These are phyloP conservation scores for Celoporthe dispersa DNA, from an alignment of 2,329 filamentous ascomycete genomes.

Conservation along the genomic window DNA sequence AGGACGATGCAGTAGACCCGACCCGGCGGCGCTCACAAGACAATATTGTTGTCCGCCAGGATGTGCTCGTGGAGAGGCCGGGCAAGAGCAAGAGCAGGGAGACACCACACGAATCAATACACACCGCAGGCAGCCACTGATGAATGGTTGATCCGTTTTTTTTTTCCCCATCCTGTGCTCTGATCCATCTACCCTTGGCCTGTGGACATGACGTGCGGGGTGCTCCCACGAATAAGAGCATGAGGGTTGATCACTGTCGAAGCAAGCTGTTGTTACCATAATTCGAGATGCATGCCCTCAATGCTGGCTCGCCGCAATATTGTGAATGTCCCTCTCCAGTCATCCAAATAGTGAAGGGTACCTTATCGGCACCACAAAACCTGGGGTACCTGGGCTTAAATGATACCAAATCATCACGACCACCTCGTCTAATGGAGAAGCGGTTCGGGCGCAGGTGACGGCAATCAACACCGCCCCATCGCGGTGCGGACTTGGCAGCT, in stretches of 20 bases:
- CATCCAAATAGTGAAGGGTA: not conserved
- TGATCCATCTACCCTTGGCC: not conserved
- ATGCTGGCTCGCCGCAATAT: not conserved
- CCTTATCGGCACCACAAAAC: not conserved
- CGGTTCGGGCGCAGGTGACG: no score
- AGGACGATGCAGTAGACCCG: not conserved
- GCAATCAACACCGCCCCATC: no score
- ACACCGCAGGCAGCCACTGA: not conserved
- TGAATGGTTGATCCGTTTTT: not conserved
- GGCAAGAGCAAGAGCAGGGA: not conserved
- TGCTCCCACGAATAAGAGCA: not conserved
- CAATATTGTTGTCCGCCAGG: not conserved
- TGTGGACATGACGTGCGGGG: not conserved
- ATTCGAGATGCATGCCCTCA: not conserved
- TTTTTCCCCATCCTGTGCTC: not conserved
- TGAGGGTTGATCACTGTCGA: not conserved
- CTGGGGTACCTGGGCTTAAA: not conserved
- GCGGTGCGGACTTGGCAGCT: no score
- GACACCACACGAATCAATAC: not conserved
- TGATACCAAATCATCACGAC: not conserved
- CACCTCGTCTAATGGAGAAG: no score
- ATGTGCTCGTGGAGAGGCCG: not conserved
- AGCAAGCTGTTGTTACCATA: not conserved
- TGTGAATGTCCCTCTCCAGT: not conserved
- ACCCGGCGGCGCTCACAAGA: not conserved